These are phyloP conservation scores for Nothophytophthora sp. DNA, from an alignment of 352 stramenopile genomes.

Conservation along the genomic window DNA sequence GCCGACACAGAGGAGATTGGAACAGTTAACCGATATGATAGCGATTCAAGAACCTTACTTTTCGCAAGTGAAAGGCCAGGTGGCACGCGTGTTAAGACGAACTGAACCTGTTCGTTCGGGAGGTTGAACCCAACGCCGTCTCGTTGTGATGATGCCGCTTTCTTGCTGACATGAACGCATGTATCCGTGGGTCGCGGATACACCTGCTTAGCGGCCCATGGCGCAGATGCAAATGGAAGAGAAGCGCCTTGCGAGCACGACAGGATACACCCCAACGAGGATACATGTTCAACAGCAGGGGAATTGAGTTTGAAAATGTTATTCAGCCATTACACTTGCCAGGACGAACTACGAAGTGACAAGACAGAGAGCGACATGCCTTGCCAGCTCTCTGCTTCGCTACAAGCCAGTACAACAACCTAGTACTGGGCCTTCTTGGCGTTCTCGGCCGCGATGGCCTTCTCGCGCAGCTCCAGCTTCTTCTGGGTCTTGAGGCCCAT, in stretches of 20 bases:
- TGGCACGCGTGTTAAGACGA: constrained; percentile 9
- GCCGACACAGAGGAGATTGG: constrained; percentile 20
- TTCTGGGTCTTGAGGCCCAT: constrained; percentile 99
- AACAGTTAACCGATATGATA: constrained; percentile 19
- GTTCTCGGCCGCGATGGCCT: constrained; percentile 96
- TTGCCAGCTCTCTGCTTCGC: constrained; percentile 2
- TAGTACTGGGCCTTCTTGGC: constrained; percentile 99
- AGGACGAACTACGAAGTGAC: constrained; percentile 24
- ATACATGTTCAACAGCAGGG: neutral
- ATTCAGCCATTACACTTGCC: constrained; percentile 43
- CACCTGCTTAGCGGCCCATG: neutral
- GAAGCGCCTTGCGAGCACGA: neutral
- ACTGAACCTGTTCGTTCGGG: neutral
- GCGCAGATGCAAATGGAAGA: neutral
- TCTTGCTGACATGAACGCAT: no score
- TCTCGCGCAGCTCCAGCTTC: constrained; percentile 98
- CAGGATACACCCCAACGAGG: constrained; percentile 9
- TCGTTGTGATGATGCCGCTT: no score
- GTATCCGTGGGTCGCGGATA: no score
- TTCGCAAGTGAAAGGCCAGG: constrained; percentile 3
- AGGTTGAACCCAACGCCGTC: neutral
- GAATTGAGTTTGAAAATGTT: constrained; percentile 23
- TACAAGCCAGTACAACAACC: constrained; percentile 16
- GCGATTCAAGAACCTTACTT: constrained; percentile 11
- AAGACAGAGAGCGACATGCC: constrained; percentile 11